A percentile compares a stretch with the other conserved stretches of the same genome.
phyloP scores from a whole-genome alignment of 2,329 filamentous ascomycete genomes.

The Cladorrhinum sp. region DNA sequence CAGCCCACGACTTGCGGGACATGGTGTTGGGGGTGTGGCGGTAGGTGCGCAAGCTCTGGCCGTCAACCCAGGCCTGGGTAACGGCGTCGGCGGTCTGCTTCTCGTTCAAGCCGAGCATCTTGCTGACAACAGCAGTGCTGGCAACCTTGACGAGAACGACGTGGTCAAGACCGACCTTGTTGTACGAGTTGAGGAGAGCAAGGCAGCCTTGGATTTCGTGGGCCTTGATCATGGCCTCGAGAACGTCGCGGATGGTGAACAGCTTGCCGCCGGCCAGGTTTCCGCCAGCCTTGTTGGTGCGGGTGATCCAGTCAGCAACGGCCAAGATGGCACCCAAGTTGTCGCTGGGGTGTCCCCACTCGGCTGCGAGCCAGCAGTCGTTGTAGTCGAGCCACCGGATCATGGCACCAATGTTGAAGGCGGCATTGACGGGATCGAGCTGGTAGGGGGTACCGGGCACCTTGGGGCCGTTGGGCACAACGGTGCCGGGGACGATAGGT shows the following conservation, averaged over 20 bases:
- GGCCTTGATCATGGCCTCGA: conserved; percentile 98
- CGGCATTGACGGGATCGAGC: conserved; percentile 90
- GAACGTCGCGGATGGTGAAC: conserved; percentile 82
- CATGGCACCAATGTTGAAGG: conserved; percentile 99
- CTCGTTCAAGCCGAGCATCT: conserved; percentile 88
- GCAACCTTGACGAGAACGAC: conserved; percentile 98
- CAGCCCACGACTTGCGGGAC: conserved; percentile 99
- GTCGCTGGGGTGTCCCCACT: conserved; percentile 98
- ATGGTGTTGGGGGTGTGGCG: conserved; percentile 98
- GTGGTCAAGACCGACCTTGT: conserved; percentile 97
- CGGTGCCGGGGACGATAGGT: conserved; percentile 83
- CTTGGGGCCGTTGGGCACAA: conserved; percentile 86
- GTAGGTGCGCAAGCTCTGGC: conserved; percentile 94
- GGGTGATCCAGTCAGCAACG: conserved; percentile 95
- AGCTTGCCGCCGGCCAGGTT: conserved; percentile 87
- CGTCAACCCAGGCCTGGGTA: conserved; percentile 96
- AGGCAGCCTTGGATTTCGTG: conserved; percentile 98
- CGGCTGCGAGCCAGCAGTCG: conserved; percentile 97
- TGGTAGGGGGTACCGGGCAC: conserved; percentile 91
- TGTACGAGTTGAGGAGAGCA: conserved; percentile 96
- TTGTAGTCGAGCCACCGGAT: conserved; percentile 99
- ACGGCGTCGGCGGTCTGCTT: conserved; percentile 92
- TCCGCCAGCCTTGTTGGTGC: conserved; percentile 71
- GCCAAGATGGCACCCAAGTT: conserved; percentile 96
- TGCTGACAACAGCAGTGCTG: conserved; percentile 87